These are phyloP conservation scores for Halenospora varia DNA, from an alignment of 495 filamentous ascomycete species.

Conservation along the genomic window DNA sequence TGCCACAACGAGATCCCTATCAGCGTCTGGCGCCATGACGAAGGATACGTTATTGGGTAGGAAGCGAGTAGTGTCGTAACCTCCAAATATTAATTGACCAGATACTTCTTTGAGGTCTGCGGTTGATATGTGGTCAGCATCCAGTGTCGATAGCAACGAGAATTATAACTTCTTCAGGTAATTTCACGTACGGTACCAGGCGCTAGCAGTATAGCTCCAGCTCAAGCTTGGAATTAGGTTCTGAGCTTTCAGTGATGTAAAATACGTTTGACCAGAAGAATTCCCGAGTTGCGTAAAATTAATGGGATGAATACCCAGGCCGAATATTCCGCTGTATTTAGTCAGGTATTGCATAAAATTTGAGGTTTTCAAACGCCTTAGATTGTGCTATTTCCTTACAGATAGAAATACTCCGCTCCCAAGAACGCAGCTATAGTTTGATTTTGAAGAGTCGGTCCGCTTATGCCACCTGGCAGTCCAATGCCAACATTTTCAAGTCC, in stretches of 20 bases:
- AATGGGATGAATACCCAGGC: slow-evolving; percentile 7
- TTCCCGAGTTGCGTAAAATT: slow-evolving; percentile 24
- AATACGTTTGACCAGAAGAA: slow-evolving; percentile 36
- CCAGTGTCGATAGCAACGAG: slow-evolving; percentile 4
- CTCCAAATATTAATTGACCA: slow-evolving; percentile 48
- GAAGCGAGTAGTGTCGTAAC: slow-evolving; percentile 50
- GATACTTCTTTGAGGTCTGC: slow-evolving; percentile 36
- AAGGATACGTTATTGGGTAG: slow-evolving; percentile 39
- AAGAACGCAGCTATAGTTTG: not conserved
- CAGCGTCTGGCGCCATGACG: slow-evolving; percentile 41
- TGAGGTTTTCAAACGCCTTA: too few species aligned
- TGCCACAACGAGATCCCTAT: slow-evolving; percentile 43
- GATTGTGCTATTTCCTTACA: not conserved
- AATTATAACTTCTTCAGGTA: too few species aligned
- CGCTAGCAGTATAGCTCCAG: slow-evolving; percentile 53
- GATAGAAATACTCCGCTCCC: not conserved
- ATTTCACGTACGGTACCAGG: slow-evolving; percentile 37
- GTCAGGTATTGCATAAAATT: too few species aligned
- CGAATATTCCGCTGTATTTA: slow-evolving; percentile 5
- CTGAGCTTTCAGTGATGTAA: slow-evolving; percentile 41
- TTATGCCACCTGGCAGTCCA: not conserved
- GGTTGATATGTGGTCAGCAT: slow-evolving; percentile 21
- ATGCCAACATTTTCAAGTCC: not conserved
- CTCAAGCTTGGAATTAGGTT: slow-evolving; percentile 44
- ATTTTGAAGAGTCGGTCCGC: not conserved